Evolutionary conservation across 2,329 filamentous ascomycete genomes (phyloP), one percentile per base, ranked within the genome.

Genomic region (Pseudopyricularia cyperi): DNA sequence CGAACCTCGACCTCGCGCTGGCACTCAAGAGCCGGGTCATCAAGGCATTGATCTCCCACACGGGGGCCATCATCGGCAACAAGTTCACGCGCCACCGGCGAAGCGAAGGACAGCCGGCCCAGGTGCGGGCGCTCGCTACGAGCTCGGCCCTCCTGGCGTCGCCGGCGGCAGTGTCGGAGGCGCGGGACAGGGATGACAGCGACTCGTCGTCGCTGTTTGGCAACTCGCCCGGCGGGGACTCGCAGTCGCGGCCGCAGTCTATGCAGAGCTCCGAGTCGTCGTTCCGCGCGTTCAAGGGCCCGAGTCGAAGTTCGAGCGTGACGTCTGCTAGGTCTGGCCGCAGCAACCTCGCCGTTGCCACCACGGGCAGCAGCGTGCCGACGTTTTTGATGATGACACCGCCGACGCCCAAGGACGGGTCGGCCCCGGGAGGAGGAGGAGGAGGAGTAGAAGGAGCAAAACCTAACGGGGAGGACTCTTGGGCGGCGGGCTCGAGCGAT

Each of bases 31-130:
- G 90, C 64, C 90, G 95, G 47, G 87, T 97, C 53, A 88, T 95
- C 63, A 87, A 89, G 62, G 91, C 93, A 0, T 76, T 98, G 46
- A 94, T 98, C 61, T 93, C 88, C 2, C 93, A 98, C 63, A 90
- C 91, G 0, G 93, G 93, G 34, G 89, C 93, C 53, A 96, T 98
- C 58, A 89, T 98, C 49, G 89, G 91, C 52, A 98, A 98, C 75
- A 98, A 98, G 65, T 87, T 98, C 68, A 88, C 84, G 50, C 87
- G 89, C 62, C 88, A 95, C 63, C 82, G 89, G 4, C 90, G 91
- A 1, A 87, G 74, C 57, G 87, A 82, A 51, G 83, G 87, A 54
- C 87, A 93, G 63, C 83, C 88, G 61, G 85, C 76, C 61, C 83
- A 85, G 56, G 75, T 94, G 33, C 81, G 90, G 42, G 89, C 96